Conservation (phyloP, 1,284 basidiomycete genomes). For the Sanghuangporus baumii region DNA sequence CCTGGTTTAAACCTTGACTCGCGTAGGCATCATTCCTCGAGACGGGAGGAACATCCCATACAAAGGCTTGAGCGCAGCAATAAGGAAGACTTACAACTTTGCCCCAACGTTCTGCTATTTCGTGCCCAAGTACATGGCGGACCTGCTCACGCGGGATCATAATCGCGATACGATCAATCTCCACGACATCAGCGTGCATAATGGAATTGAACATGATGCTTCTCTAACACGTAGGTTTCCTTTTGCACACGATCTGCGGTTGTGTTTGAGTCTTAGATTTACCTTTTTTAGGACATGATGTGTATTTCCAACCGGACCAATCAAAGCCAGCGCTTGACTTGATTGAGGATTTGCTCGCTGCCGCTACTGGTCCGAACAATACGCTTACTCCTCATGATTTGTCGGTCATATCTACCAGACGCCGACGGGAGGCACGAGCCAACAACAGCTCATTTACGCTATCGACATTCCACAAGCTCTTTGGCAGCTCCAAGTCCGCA, state of each 20-base stretch:
- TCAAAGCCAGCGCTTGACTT: slow-evolving; percentile 40
- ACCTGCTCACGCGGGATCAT: slow-evolving; percentile 51
- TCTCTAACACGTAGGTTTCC: slow-evolving; percentile 56
- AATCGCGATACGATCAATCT: slow-evolving; percentile 55
- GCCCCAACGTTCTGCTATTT: slow-evolving; percentile 59
- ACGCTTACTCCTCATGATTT: slow-evolving; percentile 52
- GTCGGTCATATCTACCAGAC: slow-evolving; percentile 47
- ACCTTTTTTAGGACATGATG: slow-evolving; percentile 50
- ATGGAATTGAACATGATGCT: slow-evolving; percentile 74
- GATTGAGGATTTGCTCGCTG: slow-evolving; percentile 52
- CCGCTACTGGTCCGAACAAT: slow-evolving; percentile 53
- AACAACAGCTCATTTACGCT: slow-evolving; percentile 52
- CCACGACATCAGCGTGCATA: slow-evolving; percentile 60
- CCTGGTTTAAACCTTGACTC: neutral
- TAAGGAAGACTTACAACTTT: slow-evolving; percentile 63
- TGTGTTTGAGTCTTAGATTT: neutral
- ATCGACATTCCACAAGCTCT: slow-evolving; percentile 46
- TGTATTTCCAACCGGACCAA: slow-evolving; percentile 45
- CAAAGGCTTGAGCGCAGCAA: slow-evolving; percentile 41
- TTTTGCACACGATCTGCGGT: neutral
- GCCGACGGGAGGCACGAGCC: slow-evolving; percentile 48
- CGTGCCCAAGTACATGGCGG: slow-evolving; percentile 53
- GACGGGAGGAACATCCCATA: slow-evolving; percentile 65
- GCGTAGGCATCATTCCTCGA: slow-evolving; percentile 58
- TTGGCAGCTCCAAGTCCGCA: slow-evolving; percentile 63